A percentile compares a stretch with the other conserved stretches of the same genome.
These are phyloP conservation scores for Ochromonadaceae sp. DNA, from an alignment of 352 stramenopile genomes.

Conservation along the genomic window DNA sequence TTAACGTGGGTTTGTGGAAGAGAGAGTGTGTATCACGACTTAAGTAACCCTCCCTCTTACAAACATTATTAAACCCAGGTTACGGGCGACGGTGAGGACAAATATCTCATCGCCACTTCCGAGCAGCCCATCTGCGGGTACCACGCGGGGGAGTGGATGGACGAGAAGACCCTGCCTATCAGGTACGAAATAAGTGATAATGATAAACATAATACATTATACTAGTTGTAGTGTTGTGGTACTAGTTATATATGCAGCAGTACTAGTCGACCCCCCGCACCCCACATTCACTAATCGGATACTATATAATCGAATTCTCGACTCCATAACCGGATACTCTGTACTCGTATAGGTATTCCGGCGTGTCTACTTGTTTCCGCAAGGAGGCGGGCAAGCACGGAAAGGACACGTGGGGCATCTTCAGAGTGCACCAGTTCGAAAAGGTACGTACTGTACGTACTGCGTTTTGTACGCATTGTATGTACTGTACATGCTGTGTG, in stretches of 20 bases:
- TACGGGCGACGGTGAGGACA: slow-evolving; percentile 77
- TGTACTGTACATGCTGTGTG: too few relatives aligned
- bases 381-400: slow-evolving; percentile 96
- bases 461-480: background rate
- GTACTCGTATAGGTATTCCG: slow-evolving; percentile 41
- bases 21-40: background rate
- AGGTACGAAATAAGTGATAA: too few relatives aligned
- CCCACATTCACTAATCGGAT: background rate
- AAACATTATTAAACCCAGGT: background rate
- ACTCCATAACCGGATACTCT: slow-evolving; percentile 17
- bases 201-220: too few relatives aligned
- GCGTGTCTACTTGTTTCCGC: slow-evolving; percentile 97
- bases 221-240: background rate
- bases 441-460: slow-evolving; percentile 44
- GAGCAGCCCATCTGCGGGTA: slow-evolving; percentile 98
- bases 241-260: background rate
- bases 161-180: slow-evolving; percentile 54
- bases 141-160: slow-evolving; percentile 84
- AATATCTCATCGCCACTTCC: slow-evolving; percentile 98
- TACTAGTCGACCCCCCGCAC: background rate
- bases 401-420: slow-evolving; percentile 99
- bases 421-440: slow-evolving; percentile 99
- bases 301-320: slow-evolving; percentile 62
- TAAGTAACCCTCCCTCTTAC: background rate
- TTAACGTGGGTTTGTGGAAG: slow-evolving; percentile 42